Base-by-base conservation (phyloP, 2,329 filamentous ascomycete genomes). In the Fusarium subglutinans region DNA sequence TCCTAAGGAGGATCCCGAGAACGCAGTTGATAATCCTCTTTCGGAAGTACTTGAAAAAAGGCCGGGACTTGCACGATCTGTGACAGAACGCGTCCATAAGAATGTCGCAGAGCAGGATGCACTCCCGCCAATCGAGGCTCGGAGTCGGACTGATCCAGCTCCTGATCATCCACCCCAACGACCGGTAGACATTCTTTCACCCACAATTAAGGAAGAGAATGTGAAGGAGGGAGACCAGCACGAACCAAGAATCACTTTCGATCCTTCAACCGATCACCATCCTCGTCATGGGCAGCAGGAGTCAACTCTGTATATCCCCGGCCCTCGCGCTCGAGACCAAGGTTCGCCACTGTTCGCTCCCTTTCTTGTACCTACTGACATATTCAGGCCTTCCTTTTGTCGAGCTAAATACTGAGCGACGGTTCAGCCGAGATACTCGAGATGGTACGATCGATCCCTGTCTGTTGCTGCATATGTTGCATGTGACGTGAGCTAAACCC, bases 291-390 rank as follows among this genome's bases (percentile, higher is more conserved):
- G 79, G 5, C 72, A 76, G 48, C 72, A 70, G n/a, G 79, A 79
- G 12, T 53, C 69, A 3, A 70, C 79, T 5, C 67, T 81, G 3
- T 80, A 81, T 30, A 80, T 82, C 14, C 80, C 80, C 10, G 78
- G 79, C 2, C 80, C 80, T 38, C 74, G 80, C n/a, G 80, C 80
- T 47, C 79, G 80, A 20, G 80, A 82, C 24, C 73, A 71, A 54
- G 80, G 80, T 76, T 68, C 10, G 51, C 44, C 33, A 18, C 22
- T 15, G n/a, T 12, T 18, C 15, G 9, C 15, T 35, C 12, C 26
- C 48, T 6, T 24, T 6, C 9, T 20, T 12, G 28, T 43, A 41
- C 22, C 28, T 22, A 45, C 57, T 79, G 22, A 76, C 65, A 26
- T 59, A 33, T 4, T 14, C 18, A 79, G 78, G 78, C 4, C 59